phyloP scores from a whole-genome alignment of 2,329 filamentous ascomycete genomes.

The Rhinocladiella mackenziei region DNA sequence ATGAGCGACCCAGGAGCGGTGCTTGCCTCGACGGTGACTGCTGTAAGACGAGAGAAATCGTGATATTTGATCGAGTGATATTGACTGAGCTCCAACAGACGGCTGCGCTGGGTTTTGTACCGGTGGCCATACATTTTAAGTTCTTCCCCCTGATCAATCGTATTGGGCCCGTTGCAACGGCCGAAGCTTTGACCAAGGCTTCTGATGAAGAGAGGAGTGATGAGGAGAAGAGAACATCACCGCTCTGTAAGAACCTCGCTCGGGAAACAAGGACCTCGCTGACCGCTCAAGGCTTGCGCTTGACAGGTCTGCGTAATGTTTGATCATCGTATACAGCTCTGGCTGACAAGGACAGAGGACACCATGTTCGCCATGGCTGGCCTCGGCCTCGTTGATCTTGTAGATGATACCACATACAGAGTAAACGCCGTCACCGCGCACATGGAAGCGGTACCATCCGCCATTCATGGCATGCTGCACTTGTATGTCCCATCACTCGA shows the following conservation, averaged over 20 bases:
- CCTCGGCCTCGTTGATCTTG: slow-evolving; percentile 35
- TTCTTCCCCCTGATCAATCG: slow-evolving; percentile 33
- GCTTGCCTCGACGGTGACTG: slow-evolving; percentile 32
- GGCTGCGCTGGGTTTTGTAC: slow-evolving; percentile 38
- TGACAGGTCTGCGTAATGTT: slow-evolving; percentile 28
- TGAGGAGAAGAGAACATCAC: slow-evolving; percentile 19
- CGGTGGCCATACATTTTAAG: slow-evolving; percentile 37
- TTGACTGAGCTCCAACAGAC: no score
- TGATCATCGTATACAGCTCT: slow-evolving; percentile 5
- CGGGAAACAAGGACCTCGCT: slow-evolving; percentile 2
- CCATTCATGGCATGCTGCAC: slow-evolving; percentile 38
- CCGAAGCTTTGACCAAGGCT: slow-evolving; percentile 31
- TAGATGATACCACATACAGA: slow-evolving; percentile 33
- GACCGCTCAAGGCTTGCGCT: slow-evolving; percentile 22
- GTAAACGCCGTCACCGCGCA: slow-evolving; percentile 37
- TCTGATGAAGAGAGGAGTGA: slow-evolving; percentile 26
- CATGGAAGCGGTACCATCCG: slow-evolving; percentile 35
- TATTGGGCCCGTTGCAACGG: slow-evolving; percentile 30
- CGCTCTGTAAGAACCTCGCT: slow-evolving; percentile 32
- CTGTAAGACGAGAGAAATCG: no score
- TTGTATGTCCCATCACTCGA: slow-evolving; percentile 31
- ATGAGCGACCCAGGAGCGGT: slow-evolving; percentile 29
- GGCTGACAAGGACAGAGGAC: slow-evolving; percentile 32
- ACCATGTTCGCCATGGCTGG: slow-evolving; percentile 38
- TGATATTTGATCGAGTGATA: no score